These are phyloP conservation scores for Heliamphora exappendiculata DNA, from an alignment of 148 eudicot species.

Conservation along the genomic window DNA sequence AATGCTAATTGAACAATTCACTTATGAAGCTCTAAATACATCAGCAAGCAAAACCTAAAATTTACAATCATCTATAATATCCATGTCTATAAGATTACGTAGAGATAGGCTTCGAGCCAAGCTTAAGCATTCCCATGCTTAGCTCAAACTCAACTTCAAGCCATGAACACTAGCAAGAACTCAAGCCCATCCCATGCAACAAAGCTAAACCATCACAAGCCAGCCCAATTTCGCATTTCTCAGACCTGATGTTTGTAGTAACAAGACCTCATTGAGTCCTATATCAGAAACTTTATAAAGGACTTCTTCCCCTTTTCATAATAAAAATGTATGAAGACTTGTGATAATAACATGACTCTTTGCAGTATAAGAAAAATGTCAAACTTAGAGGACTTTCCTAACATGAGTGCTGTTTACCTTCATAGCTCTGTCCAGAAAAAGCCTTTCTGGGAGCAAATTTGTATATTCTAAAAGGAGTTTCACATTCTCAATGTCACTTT, in stretches of 20 bases:
- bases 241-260: not conserved
- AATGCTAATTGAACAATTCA: not conserved
- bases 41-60: not conserved
- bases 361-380: not conserved
- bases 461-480: slow-evolving; percentile 69
- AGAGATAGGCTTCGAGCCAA: not conserved
- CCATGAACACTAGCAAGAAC: not conserved
- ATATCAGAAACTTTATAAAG: not conserved
- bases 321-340: not conserved
- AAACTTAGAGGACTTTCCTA: slow-evolving; percentile 1
- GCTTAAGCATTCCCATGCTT: not conserved
- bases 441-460: slow-evolving; percentile 73
- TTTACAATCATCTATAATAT: not conserved
- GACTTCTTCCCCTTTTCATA: not conserved
- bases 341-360: not conserved
- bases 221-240: not conserved
- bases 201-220: not conserved
- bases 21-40: not conserved
- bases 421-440: slow-evolving; percentile 87
- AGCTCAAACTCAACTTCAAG: not conserved
- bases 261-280: not conserved
- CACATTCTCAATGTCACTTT: slow-evolving; percentile 94
- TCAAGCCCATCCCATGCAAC: not conserved
- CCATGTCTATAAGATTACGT: not conserved
- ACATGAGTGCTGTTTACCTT: slow-evolving; percentile 36